phyloP scores from a whole-genome alignment of 1,284 basidiomycete genomes.

The Malassezia furfur region DNA sequence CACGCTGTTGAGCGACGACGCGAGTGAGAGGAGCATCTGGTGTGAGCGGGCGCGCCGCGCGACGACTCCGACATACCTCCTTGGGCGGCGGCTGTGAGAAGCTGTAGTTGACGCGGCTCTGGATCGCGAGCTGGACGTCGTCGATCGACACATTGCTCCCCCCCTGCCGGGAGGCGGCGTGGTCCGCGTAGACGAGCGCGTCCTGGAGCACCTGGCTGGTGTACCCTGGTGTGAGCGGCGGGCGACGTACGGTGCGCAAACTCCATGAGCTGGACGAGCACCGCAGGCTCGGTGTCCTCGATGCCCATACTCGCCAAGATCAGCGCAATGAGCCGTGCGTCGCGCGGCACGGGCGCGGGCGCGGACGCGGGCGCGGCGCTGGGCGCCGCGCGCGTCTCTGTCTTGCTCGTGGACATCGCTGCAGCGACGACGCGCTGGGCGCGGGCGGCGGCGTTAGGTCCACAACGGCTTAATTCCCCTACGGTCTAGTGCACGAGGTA shows the following conservation, averaged over 20 bases:
- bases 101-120: constrained; percentile 85
- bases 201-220: constrained; percentile 81
- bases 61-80: constrained; percentile 60
- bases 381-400: not conserved
- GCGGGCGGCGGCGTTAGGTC: not conserved
- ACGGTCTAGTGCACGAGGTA: constrained; percentile 11
- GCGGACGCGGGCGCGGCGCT: not conserved
- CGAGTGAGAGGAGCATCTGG: constrained; percentile 72
- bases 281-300: constrained; percentile 83
- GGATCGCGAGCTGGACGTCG: constrained; percentile 80
- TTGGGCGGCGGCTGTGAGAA: constrained; percentile 86
- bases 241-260: constrained; percentile 66
- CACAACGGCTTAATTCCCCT: constrained; percentile 7
- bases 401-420: constrained; percentile 14
- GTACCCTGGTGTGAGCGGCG: constrained; percentile 55
- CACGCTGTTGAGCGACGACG: constrained; percentile 76
- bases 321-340: constrained; percentile 81
- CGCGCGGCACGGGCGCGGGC: constrained; percentile 58
- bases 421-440: not conserved
- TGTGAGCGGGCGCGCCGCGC: constrained; percentile 45
- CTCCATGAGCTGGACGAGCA: constrained; percentile 87
- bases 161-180: constrained; percentile 54
- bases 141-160: constrained; percentile 59
- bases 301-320: constrained; percentile 89
- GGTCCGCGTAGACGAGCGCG: constrained; percentile 84